Base-by-base conservation (phyloP, 768 basidiomycete genomes). In the Floccularia luteovirens region DNA sequence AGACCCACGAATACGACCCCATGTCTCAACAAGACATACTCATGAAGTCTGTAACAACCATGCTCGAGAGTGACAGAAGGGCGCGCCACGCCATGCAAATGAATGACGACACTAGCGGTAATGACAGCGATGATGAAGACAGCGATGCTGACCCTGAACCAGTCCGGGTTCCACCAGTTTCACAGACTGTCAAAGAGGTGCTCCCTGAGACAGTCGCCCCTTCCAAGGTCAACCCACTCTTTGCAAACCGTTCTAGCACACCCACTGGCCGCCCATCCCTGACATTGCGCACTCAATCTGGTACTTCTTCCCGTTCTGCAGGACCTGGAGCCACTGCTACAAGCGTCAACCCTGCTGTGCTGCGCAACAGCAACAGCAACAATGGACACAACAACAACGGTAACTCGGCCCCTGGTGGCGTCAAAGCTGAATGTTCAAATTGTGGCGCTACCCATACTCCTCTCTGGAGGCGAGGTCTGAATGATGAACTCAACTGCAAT, bases 371-470 rank as follows among this genome's bases (percentile, higher is more conserved):
- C 32, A 43, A 31, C 24, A 46, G 42, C 25, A n/a, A n/a, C n/a
- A n/a, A n/a, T n/a, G n/a, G n/a, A n/a, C n/a, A n/a, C n/a, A n/a
- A n/a, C n/a, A n/a, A n/a, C n/a, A 51, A 46, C 30, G 49, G 49
- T 12, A 70, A 73, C 52, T 63, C 66, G 17, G 72, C 68, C 10
- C 73, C 73, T 1, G 73, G 72, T 6, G 72, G 73, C 31, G 70
- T 72, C 43, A 90, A 90, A 63, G 84, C 85, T 4, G 89, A 90
- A 50, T 90, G 89, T 53, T 82, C 82, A 5, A 90, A 90, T 58
- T 90, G 88, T 50, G 89, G 88, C 16, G 88, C 88, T 3, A 90
- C 87, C 0, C 87, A 89, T 47, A 90, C 89, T 0, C 88, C 89
- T 5, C 72, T 91, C 20, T 91, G 89, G 88, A 69, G 89, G 13